Conservation (phyloP, 2,329 filamentous ascomycete species). For the Sclerotinia borealis region DNA sequence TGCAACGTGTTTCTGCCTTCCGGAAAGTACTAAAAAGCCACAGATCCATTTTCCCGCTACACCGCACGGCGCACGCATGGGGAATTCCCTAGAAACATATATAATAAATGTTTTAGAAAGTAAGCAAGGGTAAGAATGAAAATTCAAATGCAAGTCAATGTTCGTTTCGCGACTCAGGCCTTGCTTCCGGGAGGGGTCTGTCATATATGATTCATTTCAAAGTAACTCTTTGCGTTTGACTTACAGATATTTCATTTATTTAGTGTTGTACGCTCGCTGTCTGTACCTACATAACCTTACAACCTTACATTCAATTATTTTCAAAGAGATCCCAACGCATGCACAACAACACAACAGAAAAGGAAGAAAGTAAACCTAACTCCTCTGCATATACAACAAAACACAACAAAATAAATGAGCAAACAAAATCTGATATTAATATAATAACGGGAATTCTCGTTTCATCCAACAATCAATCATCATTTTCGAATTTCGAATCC, state of each 20-base stretch:
- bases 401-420: not conserved
- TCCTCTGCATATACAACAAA: not conserved
- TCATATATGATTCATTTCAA: conserved; percentile 11
- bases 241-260: not conserved
- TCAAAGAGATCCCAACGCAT: conserved; percentile 5
- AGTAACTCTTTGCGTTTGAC: not conserved
- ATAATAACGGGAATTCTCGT: not conserved
- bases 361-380: not conserved
- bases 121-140: not conserved
- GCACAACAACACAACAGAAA: not conserved
- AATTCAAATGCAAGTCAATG: conserved; percentile 1
- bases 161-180: conserved; percentile 10
- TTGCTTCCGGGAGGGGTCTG: not conserved
- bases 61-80: conserved; percentile 8
- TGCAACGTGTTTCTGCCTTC: conserved; percentile 12
- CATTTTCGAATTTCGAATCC: not conserved
- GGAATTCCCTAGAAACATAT: too few relatives aligned
- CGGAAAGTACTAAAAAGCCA: not conserved
- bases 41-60: not conserved
- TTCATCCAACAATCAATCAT: not conserved
- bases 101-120: not conserved
- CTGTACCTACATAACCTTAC: not conserved
- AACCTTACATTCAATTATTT: conserved; percentile 1
- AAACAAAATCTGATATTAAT: not conserved
- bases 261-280: not conserved